phyloP scores from a whole-genome alignment of 2,329 filamentous ascomycete genomes.

The Aspergillus sp. region DNA sequence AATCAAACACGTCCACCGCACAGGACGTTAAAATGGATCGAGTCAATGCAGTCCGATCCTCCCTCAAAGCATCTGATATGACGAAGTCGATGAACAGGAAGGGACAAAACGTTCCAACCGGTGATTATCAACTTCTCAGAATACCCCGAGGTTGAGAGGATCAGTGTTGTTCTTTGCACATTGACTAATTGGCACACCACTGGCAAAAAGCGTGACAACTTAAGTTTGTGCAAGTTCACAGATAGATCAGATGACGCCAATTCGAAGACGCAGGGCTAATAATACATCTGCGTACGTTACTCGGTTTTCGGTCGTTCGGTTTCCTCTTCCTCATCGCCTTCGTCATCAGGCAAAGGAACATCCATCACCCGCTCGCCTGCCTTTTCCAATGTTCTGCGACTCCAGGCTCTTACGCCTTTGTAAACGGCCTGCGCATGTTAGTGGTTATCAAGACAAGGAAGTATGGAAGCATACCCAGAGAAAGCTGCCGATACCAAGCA shows the following conservation, averaged over 20 bases:
- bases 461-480: constrained; percentile 62
- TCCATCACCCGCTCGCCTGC: constrained; percentile 83
- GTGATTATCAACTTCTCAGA: constrained; percentile 31
- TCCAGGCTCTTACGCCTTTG: constrained; percentile 77
- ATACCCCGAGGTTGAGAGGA: constrained; percentile 39
- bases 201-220: constrained; percentile 86
- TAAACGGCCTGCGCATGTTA: constrained; percentile 68
- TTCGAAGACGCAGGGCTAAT: background rate
- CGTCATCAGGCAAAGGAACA: constrained; percentile 61
- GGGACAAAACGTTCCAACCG: constrained; percentile 40
- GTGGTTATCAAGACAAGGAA: constrained; percentile 5
- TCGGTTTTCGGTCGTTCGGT: constrained; percentile 33
- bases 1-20: constrained; percentile 34
- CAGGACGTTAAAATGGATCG: constrained; percentile 31
- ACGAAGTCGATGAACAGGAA: constrained; percentile 29
- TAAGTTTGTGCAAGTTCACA: constrained; percentile 78
- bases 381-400: constrained; percentile 71
- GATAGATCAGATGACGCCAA: background rate
- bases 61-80: constrained; percentile 32
- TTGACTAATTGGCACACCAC: constrained; percentile 94
- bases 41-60: constrained; percentile 35
- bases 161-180: constrained; percentile 75
- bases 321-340: constrained; percentile 53
- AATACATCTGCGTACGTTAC: constrained; percentile 20
- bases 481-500: constrained; percentile 80